Evolutionary conservation across 2,329 filamentous ascomycete genomes (phyloP).

Genomic region (Aspergillus fructus): DNA sequence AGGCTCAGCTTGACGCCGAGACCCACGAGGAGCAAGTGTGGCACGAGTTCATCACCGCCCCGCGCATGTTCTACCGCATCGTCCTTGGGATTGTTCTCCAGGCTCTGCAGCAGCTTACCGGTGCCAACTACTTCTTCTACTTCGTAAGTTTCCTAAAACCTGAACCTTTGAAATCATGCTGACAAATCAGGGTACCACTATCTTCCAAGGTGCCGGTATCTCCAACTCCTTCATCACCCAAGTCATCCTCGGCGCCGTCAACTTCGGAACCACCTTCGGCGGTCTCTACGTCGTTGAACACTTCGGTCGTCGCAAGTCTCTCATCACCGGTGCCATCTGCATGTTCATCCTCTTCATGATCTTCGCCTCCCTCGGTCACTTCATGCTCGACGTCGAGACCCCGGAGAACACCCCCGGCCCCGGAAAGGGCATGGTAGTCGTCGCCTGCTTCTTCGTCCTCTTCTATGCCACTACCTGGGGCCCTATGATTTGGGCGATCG

Average conservation of each 20-base stretch:
- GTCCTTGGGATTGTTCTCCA: constrained; percentile 44
- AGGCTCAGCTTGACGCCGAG: constrained; percentile 57
- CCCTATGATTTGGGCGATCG: constrained; percentile 54
- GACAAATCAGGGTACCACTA: constrained; percentile 37
- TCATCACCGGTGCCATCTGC: constrained; percentile 66
- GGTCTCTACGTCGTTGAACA: constrained; percentile 69
- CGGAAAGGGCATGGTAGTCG: constrained; percentile 68
- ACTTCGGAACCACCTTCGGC: constrained; percentile 65
- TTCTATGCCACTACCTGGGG: constrained; percentile 69
- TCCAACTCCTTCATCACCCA: constrained; percentile 63
- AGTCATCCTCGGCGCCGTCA: constrained; percentile 65
- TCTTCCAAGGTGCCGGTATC: constrained; percentile 64
- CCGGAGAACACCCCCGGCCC: constrained; percentile 48
- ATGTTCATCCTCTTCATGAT: constrained; percentile 66
- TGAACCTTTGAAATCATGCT: constrained; percentile 1
- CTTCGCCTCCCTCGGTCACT: constrained; percentile 59
- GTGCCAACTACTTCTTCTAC: constrained; percentile 53
- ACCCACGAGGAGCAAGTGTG: constrained; percentile 35
- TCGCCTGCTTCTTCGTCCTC: constrained; percentile 70
- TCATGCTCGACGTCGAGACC: constrained; percentile 35
- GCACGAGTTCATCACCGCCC: constrained; percentile 46
- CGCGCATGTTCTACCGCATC: constrained; percentile 47
- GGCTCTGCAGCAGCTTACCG: constrained; percentile 46
- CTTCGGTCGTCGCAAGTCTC: constrained; percentile 66
- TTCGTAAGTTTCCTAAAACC: constrained; percentile 42